Base-by-base conservation (phyloP, 2,329 filamentous ascomycete species). In the Phialophora tarda region DNA sequence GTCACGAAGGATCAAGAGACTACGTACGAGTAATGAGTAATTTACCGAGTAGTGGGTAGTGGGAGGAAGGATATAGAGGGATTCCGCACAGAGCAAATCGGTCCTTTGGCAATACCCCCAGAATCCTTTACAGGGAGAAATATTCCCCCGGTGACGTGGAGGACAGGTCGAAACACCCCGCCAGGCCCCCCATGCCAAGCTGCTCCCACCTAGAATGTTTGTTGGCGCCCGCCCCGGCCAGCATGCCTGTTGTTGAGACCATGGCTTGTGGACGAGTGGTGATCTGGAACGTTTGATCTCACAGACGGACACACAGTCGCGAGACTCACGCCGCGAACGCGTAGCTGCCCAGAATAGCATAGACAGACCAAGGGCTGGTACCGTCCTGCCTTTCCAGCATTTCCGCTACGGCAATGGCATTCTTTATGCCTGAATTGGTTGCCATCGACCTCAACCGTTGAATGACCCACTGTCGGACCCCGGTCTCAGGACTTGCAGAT, bases 261-360 rank as follows among this genome's bases (percentile, higher is more conserved):
- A 17, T 17, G 17, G 38, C 4, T n/a, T 17, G 14, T n/a, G n/a
- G 34, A 6, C 12, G 12, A 4, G 34, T 41, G 14, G 12, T 41
- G 38, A 14, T 41, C 21, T 28, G 47, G 26, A 53, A 32, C 17
- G 51, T 21, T 28, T 51, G 48, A 17, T 23, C 26, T 48, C 14
- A 41, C 38, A 17, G 14, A 41, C 17, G 17, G 26, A 28, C 6
- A 34, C 1, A 5, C 6, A n/a, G 12, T n/a, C 21, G 10, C 2
- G 11, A 12, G 5, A 51, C n/a, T 54, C 58, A 71, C 14, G 66
- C 65, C 12, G 71, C 69, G 41, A 74, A 73, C 3, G 72, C 72
- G 58, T 74, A 73, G 47, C 71, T 72, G 23, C 72, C 72, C 34
- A 73, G 66, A 41, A 72, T 65, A n/a, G 70, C 66, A 67, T 73